phyloP scores from a whole-genome alignment of 495 filamentous ascomycete genomes.

The Hypoxylon trugodes region DNA sequence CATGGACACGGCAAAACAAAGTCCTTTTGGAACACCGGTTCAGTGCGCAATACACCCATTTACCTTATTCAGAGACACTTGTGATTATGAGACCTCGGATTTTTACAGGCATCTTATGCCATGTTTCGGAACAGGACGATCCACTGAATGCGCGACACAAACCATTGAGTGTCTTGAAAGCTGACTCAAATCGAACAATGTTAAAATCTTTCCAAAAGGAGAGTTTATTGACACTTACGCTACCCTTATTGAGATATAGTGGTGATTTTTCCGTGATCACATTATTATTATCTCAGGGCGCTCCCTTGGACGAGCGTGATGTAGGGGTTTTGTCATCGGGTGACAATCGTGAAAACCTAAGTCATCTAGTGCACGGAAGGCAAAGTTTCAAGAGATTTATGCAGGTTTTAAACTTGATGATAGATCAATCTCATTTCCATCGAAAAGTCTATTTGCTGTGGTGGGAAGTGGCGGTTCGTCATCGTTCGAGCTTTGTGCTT shows the following conservation, averaged over 20 bases:
- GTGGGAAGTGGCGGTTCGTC: not conserved
- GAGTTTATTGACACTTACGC: no score
- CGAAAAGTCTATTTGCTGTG: not conserved
- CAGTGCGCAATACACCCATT: not conserved
- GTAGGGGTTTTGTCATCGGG: not conserved
- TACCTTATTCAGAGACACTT: not conserved
- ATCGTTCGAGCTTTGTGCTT: not conserved
- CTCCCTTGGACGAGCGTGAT: not conserved
- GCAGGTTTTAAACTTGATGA: not conserved
- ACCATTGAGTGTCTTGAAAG: no score
- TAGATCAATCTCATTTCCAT: not conserved
- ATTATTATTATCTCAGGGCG: not conserved
- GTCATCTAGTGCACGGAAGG: not conserved
- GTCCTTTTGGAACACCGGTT: slow-evolving; percentile 3
- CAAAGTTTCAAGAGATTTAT: not conserved
- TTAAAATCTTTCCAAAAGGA: no score
- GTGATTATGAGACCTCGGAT: no score
- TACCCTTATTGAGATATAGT: no score
- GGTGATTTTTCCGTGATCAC: no score
- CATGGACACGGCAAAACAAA: not conserved
- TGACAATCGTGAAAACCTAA: not conserved
- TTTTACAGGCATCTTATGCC: no score
- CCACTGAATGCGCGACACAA: no score
- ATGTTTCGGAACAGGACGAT: no score
- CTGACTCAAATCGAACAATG: no score